phyloP scores from a whole-genome alignment of 108 stramenopile species.

The Pseudonitzschia pungens region DNA sequence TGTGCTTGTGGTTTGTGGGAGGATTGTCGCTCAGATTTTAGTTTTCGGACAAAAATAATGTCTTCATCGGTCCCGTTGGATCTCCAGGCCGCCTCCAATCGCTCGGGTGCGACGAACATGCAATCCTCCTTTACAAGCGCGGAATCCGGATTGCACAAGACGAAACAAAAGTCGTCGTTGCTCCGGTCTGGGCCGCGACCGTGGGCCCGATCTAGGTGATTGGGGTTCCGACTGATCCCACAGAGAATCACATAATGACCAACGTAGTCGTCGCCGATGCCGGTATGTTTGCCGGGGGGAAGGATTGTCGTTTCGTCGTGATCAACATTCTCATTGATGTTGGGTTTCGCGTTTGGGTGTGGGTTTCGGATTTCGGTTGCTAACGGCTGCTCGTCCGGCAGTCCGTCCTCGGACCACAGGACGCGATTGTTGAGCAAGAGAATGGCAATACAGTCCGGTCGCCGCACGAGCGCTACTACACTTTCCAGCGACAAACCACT shows the following conservation, averaged over 20 bases:
- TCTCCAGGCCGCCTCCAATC: slow-evolving; percentile 67
- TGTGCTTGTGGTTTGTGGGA: background rate
- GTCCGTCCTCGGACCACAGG: slow-evolving; percentile 25
- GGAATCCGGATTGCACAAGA: slow-evolving; percentile 24
- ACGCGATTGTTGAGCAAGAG: slow-evolving; percentile 66
- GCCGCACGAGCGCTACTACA: slow-evolving; percentile 52
- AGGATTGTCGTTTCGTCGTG: no score
- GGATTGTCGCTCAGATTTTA: background rate
- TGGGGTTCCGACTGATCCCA: slow-evolving; percentile 50
- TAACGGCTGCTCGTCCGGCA: background rate
- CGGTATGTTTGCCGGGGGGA: background rate
- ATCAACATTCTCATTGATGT: background rate
- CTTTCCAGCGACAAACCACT: slow-evolving; percentile 23
- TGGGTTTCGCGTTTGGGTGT: background rate
- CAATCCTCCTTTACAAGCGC: slow-evolving; percentile 6
- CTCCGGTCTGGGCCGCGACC: background rate
- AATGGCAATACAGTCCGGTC: slow-evolving; percentile 61
- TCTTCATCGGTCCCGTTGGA: slow-evolving; percentile 79
- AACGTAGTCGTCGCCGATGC: slow-evolving; percentile 31
- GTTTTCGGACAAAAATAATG: slow-evolving; percentile 55
- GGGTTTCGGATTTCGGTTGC: background rate
- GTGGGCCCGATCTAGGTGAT: slow-evolving; percentile 21
- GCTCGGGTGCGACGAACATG: slow-evolving; percentile 41
- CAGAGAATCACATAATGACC: slow-evolving; percentile 76
- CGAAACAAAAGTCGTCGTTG: slow-evolving; percentile 12